Base-by-base conservation (phyloP, 2,329 filamentous ascomycete genomes). In the Scytalidium sp. region DNA sequence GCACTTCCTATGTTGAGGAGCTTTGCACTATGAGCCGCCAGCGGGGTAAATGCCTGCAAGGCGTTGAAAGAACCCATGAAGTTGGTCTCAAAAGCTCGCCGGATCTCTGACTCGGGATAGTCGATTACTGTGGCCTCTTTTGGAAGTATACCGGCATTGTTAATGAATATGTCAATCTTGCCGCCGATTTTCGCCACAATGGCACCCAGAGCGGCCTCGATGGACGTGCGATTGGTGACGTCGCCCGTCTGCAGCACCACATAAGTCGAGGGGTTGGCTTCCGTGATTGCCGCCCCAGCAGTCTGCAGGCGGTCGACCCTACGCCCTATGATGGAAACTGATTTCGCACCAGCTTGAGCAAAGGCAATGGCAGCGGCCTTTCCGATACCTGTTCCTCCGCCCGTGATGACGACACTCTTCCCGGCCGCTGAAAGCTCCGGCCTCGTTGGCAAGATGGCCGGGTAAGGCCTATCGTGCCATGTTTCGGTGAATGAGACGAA, bases 401-500 rank as follows among this genome's bases (percentile, higher is more conserved):
- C 50, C n/a, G 50, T 49, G 8, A 52, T 36, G 20, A 52, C 19
- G 19, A 52, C 41, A 41, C 19, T 45, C 39, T 52, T 52, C 17
- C 52, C 50, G 19, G 29, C 41, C 10, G 43, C 36, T 3, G 20
- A 41, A 21, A 50, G 50, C 13, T 46, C 27, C 11, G 46, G 43
- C 13, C 42, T 19, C 9, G 53, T 43, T 7, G 63, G 63, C 2
- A 51, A 60, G 46, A 66, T 64, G 39, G 54, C 53, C 11, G 59
- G 44, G 46, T 68, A 65, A 3, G 62, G 45, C 21, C 47, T 42
- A 20, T 57, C 51, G 51, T 66, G 66, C 50, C 55, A 64, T 23
- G 50, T n/a, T n/a, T n/a, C n/a, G n/a, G n/a, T n/a, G n/a, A n/a
- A n/a, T n/a, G n/a, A n/a, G n/a, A n/a, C n/a, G n/a, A n/a, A n/a